Base-by-base conservation (phyloP, 2,329 filamentous ascomycete species). In the Graphium sp. region DNA sequence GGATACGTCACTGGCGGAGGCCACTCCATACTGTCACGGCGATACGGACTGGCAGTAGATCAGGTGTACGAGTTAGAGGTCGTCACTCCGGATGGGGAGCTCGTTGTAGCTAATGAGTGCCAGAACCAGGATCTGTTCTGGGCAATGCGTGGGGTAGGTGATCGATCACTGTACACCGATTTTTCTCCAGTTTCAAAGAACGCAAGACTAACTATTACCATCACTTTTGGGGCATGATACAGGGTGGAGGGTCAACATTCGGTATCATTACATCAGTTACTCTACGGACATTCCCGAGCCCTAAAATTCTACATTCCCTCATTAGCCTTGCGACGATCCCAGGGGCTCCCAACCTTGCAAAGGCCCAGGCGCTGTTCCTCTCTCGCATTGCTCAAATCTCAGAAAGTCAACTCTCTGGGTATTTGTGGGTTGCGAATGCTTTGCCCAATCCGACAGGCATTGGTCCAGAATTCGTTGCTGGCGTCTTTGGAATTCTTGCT, bases 1-100 rank as follows among this genome's bases (percentile, higher is more conserved):
- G 67, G 66, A 0, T 73, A 63, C 34, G 50, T 56, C 4, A 64
- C 64, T 32, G 65, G 64, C 3, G 67, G 61, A 10, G 66, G 67
- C 1, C 65, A 73, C 43, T 56, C 50, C 5, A 48, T 58, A 6
- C 45, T 72, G 5, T 45, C 48, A 4, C 57, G 61, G 1, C 50
- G 46, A 6, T 61, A 60, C 32, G 68, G 68, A 2, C 45, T 74
- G 7, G 66, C 44, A 11, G 65, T 61, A 2, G 68, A 73, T 38
- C 58, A 70, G 30, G 58, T 63, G 4, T 41, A 73, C 8, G 53
- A 66, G 37, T 52, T 58, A 42, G 55, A 66, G 33, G 48, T 67
- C 2, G 54, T 73, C 4, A 60, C 57, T 6, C 55, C 55, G 0
- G 40, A 39, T 13, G 63, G 66, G 2, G 39, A 55, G 7, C 45